Evolutionary conservation across 2,329 filamentous ascomycete genomes (phyloP).

Genomic region (Diaporthe longicolla): DNA sequence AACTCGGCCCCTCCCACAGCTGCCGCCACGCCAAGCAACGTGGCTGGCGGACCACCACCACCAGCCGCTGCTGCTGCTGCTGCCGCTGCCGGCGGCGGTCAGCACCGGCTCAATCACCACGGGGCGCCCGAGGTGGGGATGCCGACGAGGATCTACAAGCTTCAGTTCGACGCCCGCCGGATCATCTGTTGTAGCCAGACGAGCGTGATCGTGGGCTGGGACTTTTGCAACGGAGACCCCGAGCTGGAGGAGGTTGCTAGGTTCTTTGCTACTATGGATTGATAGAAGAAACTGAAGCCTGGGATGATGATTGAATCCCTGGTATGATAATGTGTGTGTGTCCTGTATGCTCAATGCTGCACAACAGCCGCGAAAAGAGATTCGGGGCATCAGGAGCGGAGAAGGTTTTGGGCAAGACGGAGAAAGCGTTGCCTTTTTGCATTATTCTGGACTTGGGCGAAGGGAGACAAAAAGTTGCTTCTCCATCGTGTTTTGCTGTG

Average conservation of each 20-base stretch:
- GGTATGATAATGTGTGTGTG: not conserved
- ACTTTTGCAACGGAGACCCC: slow-evolving; percentile 90
- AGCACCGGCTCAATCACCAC: slow-evolving; percentile 58
- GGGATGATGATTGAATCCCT: not conserved
- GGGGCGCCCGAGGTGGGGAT: slow-evolving; percentile 59
- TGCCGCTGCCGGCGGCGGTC: not conserved
- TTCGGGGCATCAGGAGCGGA: not conserved
- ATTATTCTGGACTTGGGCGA: not conserved
- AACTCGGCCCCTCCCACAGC: slow-evolving; percentile 28
- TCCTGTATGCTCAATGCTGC: too few species aligned
- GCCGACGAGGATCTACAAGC: slow-evolving; percentile 85
- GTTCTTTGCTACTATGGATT: slow-evolving; percentile 80
- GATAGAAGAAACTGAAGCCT: slow-evolving; percentile 25
- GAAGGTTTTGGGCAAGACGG: not conserved
- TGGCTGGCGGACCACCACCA: slow-evolving; percentile 36
- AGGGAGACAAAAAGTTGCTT: not conserved
- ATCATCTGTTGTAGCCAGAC: slow-evolving; percentile 97
- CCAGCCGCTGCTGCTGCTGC: too few species aligned
- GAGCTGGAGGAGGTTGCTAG: slow-evolving; percentile 83
- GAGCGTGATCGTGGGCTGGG: slow-evolving; percentile 94
- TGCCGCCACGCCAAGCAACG: not conserved
- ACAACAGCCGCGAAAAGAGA: not conserved
- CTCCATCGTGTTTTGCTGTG: not conserved
- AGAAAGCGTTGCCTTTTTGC: not conserved
- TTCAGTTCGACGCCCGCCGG: slow-evolving; percentile 93